These are phyloP conservation scores for Cyberlindnera maclurae DNA, from an alignment of 805 yeast genomes.

Conservation along the genomic window DNA sequence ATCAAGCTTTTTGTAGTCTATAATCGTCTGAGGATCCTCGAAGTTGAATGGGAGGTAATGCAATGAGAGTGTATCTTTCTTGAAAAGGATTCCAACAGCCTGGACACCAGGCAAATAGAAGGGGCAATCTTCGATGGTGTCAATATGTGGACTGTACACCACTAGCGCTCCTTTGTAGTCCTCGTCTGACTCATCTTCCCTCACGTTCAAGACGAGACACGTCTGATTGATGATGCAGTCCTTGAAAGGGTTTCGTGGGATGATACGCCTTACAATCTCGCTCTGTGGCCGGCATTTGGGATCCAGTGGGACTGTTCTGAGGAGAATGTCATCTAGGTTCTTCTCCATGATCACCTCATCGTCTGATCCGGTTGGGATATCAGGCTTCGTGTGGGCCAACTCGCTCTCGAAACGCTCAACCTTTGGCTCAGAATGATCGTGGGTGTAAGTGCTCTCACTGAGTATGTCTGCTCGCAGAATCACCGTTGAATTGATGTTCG, in stretches of 20 bases:
- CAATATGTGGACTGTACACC: slow-evolving; percentile 73
- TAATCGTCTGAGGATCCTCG: slow-evolving; percentile 21
- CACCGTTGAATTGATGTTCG: slow-evolving; percentile 88
- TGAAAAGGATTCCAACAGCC: slow-evolving; percentile 64
- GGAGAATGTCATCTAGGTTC: slow-evolving; percentile 35
- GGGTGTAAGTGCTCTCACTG: slow-evolving; percentile 39
- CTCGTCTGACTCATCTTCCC: slow-evolving; percentile 17
- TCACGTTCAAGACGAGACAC: slow-evolving; percentile 45
- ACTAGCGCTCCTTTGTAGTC: slow-evolving; percentile 42
- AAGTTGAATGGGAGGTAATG: slow-evolving; percentile 63
- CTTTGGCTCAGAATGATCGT: slow-evolving; percentile 18
- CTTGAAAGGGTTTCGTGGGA: slow-evolving; percentile 88
- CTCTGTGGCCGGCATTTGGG: slow-evolving; percentile 29
- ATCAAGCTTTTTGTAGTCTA: slow-evolving; percentile 27
- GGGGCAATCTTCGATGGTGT: slow-evolving; percentile 55
- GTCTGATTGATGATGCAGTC: slow-evolving; percentile 83
- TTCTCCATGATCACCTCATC: slow-evolving; percentile 23
- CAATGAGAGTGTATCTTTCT: slow-evolving; percentile 45
- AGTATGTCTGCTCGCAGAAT: slow-evolving; percentile 82
- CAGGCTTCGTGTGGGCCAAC: slow-evolving; percentile 25
- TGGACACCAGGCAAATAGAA: slow-evolving; percentile 83
- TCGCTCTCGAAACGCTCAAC: slow-evolving; percentile 20
- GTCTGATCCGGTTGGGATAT: slow-evolving; percentile 22
- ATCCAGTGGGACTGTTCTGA: slow-evolving; percentile 26
- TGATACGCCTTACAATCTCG: slow-evolving; percentile 70